phyloP scores from a whole-genome alignment of 352 stramenopile genomes.

The Globisporangium irregulare region DNA sequence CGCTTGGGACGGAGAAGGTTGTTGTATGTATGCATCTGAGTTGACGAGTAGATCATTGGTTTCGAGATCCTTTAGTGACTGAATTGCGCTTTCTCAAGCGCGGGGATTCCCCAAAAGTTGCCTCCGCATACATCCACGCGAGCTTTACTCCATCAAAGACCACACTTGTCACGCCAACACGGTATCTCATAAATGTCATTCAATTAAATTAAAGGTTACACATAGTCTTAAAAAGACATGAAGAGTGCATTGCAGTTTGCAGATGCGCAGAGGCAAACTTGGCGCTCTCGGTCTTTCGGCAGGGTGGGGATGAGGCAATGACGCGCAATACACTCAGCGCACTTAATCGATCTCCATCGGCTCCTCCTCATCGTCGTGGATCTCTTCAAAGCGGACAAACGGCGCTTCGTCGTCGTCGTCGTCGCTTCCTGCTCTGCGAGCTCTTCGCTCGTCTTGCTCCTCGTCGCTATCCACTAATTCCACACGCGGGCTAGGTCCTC shows the following conservation, averaged over 20 bases:
- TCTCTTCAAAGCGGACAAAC: conserved; percentile 70
- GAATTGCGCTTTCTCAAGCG: no score
- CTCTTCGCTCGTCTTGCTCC: conserved; percentile 17
- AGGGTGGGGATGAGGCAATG: background rate
- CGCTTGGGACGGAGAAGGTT: no score
- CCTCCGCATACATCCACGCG: no score
- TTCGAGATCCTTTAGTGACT: no score
- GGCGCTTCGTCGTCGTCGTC: conserved; percentile 23
- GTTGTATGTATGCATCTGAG: no score
- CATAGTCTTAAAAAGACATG: background rate
- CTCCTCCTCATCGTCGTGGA: conserved; percentile 58
- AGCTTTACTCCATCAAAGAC: no score
- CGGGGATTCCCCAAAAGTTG: no score
- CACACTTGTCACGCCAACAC: no score
- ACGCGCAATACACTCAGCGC: background rate
- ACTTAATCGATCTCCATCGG: conserved; percentile 73
- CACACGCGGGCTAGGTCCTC: conserved; percentile 29
- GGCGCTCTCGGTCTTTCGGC: no score
- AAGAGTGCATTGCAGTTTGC: no score
- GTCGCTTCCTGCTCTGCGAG: conserved; percentile 15
- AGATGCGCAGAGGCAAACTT: no score
- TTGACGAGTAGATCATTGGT: no score
- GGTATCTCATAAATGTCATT: background rate
- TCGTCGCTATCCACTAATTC: conserved; percentile 57
- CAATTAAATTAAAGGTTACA: background rate